Percentiles rank a stretch among this genome's conserved stretches.
Evolutionary conservation across 495 filamentous ascomycete genomes (phyloP).

Genomic region (Hyphodiscus hymeniophilus): DNA sequence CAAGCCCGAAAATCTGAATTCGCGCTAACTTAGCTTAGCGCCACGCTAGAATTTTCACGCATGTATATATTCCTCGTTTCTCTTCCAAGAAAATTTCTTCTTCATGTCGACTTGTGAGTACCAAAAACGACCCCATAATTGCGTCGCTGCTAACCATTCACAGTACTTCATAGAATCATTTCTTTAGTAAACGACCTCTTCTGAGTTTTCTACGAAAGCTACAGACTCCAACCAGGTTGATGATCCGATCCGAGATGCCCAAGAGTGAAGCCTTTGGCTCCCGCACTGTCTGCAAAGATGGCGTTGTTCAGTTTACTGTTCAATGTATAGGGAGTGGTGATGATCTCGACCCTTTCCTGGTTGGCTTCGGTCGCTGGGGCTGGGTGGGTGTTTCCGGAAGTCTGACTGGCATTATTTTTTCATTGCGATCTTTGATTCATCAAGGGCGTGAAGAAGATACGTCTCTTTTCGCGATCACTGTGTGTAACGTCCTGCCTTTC

Average conservation of each 20-base stretch:
- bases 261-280: conserved; percentile 61
- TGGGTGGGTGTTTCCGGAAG: conserved; percentile 60
- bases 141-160: too few species aligned
- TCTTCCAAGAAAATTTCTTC: too few species aligned
- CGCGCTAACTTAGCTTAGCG: too few species aligned
- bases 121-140: too few species aligned
- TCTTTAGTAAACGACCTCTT: conserved; percentile 44
- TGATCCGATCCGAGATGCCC: conserved; percentile 62
- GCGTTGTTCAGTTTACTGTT: conserved; percentile 25
- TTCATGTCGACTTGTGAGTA: too few species aligned
- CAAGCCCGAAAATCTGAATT: too few species aligned
- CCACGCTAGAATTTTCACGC: too few species aligned
- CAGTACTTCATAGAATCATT: too few species aligned
- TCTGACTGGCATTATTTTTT: conserved; percentile 52
- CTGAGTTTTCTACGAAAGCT: conserved; percentile 48
- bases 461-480: not conserved
- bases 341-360: conserved; percentile 59
- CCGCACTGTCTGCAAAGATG: conserved; percentile 42
- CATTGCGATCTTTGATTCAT: conserved; percentile 17
- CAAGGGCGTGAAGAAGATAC: conserved; percentile 22
- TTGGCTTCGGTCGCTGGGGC: conserved; percentile 56
- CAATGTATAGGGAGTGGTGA: conserved; percentile 55
- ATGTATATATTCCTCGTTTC: too few species aligned
- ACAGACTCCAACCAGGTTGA: conserved; percentile 71
- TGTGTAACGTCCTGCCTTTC: not conserved